Conservation (phyloP, 352 stramenopile genomes). For the Globisporangium acanthophoron region DNA sequence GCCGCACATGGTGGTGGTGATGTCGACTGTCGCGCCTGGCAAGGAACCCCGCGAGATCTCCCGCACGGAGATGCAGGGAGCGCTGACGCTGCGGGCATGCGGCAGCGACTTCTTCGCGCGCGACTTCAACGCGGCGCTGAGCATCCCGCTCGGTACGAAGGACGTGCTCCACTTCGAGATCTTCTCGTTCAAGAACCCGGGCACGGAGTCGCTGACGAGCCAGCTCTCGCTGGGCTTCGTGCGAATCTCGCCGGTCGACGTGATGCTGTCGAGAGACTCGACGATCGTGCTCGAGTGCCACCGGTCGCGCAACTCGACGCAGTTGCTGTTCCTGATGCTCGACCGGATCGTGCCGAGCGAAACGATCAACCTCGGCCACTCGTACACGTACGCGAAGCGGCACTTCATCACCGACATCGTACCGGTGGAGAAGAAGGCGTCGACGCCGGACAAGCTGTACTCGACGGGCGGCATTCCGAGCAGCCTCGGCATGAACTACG, state of each 20-base stretch:
- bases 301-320: conserved; percentile 37
- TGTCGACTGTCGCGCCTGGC: conserved; percentile 48
- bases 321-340: conserved; percentile 67
- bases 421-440: conserved; percentile 24
- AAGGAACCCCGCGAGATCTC: conserved; percentile 53
- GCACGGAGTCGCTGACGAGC: conserved; percentile 41
- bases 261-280: conserved; percentile 71
- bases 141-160: conserved; percentile 53
- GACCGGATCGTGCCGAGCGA: conserved; percentile 66
- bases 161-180: conserved; percentile 80
- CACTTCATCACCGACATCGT: conserved; percentile 77
- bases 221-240: conserved; percentile 76
- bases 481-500: conserved; percentile 39
- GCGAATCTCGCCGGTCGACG: conserved; percentile 59
- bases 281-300: conserved; percentile 71
- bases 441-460: not conserved
- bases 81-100: conserved; percentile 59
- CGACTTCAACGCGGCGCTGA: conserved; percentile 72
- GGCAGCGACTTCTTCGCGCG: conserved; percentile 70
- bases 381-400: conserved; percentile 76
- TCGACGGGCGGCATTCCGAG: conserved; percentile 6
- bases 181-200: conserved; percentile 53
- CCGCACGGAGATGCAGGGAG: conserved; percentile 72
- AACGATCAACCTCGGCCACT: conserved; percentile 61
- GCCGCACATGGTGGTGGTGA: conserved; percentile 69